These are phyloP conservation scores for Rasamsonia emersonii DNA, from an alignment of 2,329 filamentous ascomycete genomes.

Conservation along the genomic window DNA sequence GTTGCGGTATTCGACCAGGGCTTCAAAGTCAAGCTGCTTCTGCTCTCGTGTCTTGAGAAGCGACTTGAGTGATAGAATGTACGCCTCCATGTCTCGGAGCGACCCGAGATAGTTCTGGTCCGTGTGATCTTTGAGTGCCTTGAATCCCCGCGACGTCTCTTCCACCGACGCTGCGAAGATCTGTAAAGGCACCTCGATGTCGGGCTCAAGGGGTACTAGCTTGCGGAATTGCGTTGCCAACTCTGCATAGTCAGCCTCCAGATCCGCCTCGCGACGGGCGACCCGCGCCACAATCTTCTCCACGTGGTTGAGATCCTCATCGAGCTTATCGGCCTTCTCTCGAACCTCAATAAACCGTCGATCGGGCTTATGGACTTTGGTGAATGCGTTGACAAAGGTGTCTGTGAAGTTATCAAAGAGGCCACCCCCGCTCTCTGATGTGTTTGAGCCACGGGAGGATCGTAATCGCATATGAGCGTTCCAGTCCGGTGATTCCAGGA, in stretches of 20 bases:
- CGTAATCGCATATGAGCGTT: slow-evolving; percentile 88
- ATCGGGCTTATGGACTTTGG: slow-evolving; percentile 91
- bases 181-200: slow-evolving; percentile 71
- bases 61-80: slow-evolving; percentile 75
- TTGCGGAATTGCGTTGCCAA: slow-evolving; percentile 92
- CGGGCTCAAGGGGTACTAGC: slow-evolving; percentile 79
- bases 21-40: slow-evolving; percentile 96
- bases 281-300: slow-evolving; percentile 94
- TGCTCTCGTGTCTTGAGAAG: slow-evolving; percentile 90
- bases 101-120: slow-evolving; percentile 94
- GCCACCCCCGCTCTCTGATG: slow-evolving; percentile 40
- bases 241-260: slow-evolving; percentile 81
- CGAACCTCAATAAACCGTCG: slow-evolving; percentile 89
- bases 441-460: slow-evolving; percentile 54
- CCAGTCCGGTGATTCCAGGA: slow-evolving; percentile 91
- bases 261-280: slow-evolving; percentile 74
- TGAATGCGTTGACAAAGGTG: slow-evolving; percentile 94
- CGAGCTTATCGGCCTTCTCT: slow-evolving; percentile 86
- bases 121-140: slow-evolving; percentile 76
- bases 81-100: slow-evolving; percentile 90
- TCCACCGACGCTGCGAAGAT: slow-evolving; percentile 82
- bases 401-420: slow-evolving; percentile 95
- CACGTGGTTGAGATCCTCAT: slow-evolving; percentile 85
- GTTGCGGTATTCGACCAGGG: slow-evolving; percentile 87
- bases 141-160: slow-evolving; percentile 70